These are phyloP conservation scores for Globomyces pollinis-pini DNA, from an alignment of 192 early-diverging fungal genomes.

Conservation along the genomic window DNA sequence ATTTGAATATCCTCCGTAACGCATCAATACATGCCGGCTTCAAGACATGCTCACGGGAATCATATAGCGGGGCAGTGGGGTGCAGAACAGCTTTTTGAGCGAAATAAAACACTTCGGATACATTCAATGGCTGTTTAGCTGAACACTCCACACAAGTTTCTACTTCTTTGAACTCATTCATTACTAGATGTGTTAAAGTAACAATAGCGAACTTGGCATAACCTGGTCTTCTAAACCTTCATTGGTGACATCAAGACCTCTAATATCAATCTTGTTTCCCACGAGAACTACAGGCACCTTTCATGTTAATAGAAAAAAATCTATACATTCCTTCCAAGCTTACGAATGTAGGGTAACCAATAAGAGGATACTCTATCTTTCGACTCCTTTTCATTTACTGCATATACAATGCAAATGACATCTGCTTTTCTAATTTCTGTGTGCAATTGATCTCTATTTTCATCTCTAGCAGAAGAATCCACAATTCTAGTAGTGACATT, in stretches of 20 bases:
- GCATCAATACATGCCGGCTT: slow-evolving; percentile 89
- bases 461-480: slow-evolving; percentile 87
- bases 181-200: no score
- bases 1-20: slow-evolving; percentile 83
- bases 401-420: slow-evolving; percentile 97
- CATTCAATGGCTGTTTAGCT: slow-evolving; percentile 88
- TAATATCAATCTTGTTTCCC: slow-evolving; percentile 85
- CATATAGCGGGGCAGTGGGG: slow-evolving; percentile 93
- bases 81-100: slow-evolving; percentile 98
- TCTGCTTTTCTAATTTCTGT: slow-evolving; percentile 94
- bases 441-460: slow-evolving; percentile 83
- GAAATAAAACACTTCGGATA: slow-evolving; percentile 99
- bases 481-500: slow-evolving; percentile 96
- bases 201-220: no score
- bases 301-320: slow-evolving; percentile 5
- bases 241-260: slow-evolving; percentile 77
- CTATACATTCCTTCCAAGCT: slow-evolving; percentile 82
- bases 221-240: slow-evolving; percentile 88
- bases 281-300: slow-evolving; percentile 89
- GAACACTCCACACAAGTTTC: slow-evolving; percentile 99
- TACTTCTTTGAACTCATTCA: slow-evolving; percentile 99
- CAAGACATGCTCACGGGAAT: slow-evolving; percentile 85
- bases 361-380: slow-evolving; percentile 76
- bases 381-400: slow-evolving; percentile 74
- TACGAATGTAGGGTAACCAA: slow-evolving; percentile 92